A percentile compares a stretch with the other conserved stretches of the same genome.
phyloP scores from a whole-genome alignment of 257 asterid species.

The Dorcoceras hygrometricum region DNA sequence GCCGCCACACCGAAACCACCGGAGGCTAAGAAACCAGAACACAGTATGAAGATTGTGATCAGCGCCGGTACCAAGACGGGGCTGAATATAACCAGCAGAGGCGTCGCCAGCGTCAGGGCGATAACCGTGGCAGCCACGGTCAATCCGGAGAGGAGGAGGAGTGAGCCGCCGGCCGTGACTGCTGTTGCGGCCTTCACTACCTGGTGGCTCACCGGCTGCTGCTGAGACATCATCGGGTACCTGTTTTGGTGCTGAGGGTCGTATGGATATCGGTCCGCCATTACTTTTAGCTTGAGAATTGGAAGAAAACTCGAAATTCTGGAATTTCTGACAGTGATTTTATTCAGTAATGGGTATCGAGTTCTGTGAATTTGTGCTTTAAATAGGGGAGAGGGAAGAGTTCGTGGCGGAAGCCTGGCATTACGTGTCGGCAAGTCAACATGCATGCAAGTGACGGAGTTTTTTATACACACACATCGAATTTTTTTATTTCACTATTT shows the following conservation, averaged over 20 bases:
- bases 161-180: constrained; percentile 64
- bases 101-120: constrained; percentile 66
- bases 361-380: too few relatives aligned
- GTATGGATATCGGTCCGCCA: background rate
- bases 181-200: constrained; percentile 69
- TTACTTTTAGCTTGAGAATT: too few relatives aligned
- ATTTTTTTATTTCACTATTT: too few relatives aligned
- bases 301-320: too few relatives aligned
- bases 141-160: constrained; percentile 61
- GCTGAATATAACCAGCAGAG: constrained; percentile 74
- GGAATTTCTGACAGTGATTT: too few relatives aligned
- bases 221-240: constrained; percentile 18
- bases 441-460: too few relatives aligned
- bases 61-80: constrained; percentile 78
- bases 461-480: too few relatives aligned
- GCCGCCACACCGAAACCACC: constrained; percentile 84
- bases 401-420: too few relatives aligned
- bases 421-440: too few relatives aligned
- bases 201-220: constrained; percentile 45
- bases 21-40: constrained; percentile 58
- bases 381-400: too few relatives aligned
- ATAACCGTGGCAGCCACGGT: constrained; percentile 61
- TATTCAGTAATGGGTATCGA: too few relatives aligned
- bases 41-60: constrained; percentile 38
- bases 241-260: constrained; percentile 1